Conservation (phyloP, 2,329 filamentous ascomycete species). For the Penicillium decumbens region DNA sequence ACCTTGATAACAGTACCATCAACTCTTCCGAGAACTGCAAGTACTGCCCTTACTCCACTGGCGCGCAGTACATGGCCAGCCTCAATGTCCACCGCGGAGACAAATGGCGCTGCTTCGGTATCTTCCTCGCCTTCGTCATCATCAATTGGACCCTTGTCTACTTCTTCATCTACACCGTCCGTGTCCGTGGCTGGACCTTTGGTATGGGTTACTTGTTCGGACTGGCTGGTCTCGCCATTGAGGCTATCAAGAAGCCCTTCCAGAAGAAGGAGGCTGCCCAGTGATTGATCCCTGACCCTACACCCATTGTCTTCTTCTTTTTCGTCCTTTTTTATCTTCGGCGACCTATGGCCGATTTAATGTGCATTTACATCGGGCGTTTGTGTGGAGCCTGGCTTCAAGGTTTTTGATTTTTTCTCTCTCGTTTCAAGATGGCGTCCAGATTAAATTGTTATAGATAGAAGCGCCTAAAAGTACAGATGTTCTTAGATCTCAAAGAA, state of each 20-base stretch:
- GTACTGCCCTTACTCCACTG: conserved; percentile 65
- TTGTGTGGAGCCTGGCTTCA: conserved; percentile 1
- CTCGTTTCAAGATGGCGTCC: neutral
- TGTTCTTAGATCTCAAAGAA: neutral
- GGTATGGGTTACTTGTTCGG: conserved; percentile 59
- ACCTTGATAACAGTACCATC: conserved; percentile 58
- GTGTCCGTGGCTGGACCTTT: conserved; percentile 66
- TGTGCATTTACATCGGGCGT: conserved; percentile 23
- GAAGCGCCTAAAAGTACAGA: neutral
- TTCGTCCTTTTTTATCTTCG: neutral
- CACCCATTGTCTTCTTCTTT: neutral
- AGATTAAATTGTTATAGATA: neutral
- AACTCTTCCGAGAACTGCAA: conserved; percentile 50
- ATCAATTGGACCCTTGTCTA: conserved; percentile 69
- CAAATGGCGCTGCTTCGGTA: conserved; percentile 69
- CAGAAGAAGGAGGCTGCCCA: conserved; percentile 20
- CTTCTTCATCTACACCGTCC: conserved; percentile 71
- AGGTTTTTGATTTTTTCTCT: neutral
- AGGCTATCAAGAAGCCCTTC: conserved; percentile 28
- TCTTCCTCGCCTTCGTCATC: conserved; percentile 66
- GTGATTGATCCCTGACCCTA: neutral
- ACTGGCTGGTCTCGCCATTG: conserved; percentile 41
- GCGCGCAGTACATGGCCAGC: conserved; percentile 61
- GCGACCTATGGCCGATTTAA: conserved; percentile 4
- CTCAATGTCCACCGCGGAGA: conserved; percentile 53